Percentiles rank a stretch among this genome's conserved stretches.
Conservation (phyloP, 2,329 filamentous ascomycete species). For the Claviceps monticola region DNA sequence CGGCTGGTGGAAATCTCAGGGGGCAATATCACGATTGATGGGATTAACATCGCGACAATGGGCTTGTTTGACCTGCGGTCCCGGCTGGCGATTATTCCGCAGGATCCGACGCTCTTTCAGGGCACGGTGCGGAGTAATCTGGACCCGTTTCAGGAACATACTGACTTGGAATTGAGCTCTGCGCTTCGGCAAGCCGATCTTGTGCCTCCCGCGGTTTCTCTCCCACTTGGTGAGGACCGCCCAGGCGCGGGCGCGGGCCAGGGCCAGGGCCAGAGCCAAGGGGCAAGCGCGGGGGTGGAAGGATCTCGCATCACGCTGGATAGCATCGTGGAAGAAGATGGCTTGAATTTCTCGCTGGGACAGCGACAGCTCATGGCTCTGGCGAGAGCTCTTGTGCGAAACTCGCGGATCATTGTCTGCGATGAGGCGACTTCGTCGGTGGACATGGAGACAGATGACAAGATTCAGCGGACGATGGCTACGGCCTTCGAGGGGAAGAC, state of each 20-base stretch:
- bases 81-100: constrained; percentile 68
- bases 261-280: constrained; percentile 28
- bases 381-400: constrained; percentile 75
- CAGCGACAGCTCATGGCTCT: constrained; percentile 94
- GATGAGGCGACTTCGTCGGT: constrained; percentile 91
- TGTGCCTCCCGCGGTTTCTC: constrained; percentile 43
- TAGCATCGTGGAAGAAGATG: constrained; percentile 78
- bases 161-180: constrained; percentile 64
- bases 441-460: constrained; percentile 92
- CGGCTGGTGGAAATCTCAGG: constrained; percentile 54
- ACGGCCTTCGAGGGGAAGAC: constrained; percentile 76
- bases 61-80: constrained; percentile 64
- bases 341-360: constrained; percentile 87
- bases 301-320: constrained; percentile 65
- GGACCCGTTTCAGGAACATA: constrained; percentile 68
- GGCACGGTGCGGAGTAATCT: constrained; percentile 70
- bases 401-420: constrained; percentile 84
- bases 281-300: constrained; percentile 31
- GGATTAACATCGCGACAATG: constrained; percentile 55
- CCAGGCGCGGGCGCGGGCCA: constrained; percentile 18
- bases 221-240: constrained; percentile 49
- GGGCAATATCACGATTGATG: constrained; percentile 51
- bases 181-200: constrained; percentile 66
- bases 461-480: constrained; percentile 84
- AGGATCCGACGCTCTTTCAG: constrained; percentile 71